A percentile compares a stretch with the other conserved stretches of the same genome.
Conservation (phyloP, 2,329 filamentous ascomycete species). For the Epichloe hybrida region DNA sequence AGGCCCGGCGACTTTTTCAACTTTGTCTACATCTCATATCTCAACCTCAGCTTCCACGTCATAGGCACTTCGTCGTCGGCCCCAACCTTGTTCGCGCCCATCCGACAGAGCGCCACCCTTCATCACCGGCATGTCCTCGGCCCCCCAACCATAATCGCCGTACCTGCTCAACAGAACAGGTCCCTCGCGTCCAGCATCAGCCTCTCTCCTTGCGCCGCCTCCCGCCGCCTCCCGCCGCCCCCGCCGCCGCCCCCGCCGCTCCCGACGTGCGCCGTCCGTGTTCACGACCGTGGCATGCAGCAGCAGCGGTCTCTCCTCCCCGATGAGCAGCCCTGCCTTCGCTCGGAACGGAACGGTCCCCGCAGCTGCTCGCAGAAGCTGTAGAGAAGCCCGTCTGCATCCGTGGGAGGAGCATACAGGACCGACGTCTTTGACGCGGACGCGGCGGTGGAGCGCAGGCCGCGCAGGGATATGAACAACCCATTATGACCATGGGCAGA, state of each 20-base stretch:
- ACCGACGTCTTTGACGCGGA: conserved; percentile 40
- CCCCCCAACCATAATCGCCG: conserved; percentile 62
- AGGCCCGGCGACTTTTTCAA: too few species aligned
- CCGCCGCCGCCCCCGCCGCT: conserved; percentile 9
- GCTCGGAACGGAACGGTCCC: conserved; percentile 30
- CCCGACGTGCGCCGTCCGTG: conserved; percentile 67
- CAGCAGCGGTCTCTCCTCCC: conserved; percentile 50
- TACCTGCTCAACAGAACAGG: conserved; percentile 48
- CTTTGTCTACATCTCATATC: neutral
- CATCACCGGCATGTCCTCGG: conserved; percentile 52
- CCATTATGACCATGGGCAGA: conserved; percentile 2
- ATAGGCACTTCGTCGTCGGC: conserved; percentile 37
- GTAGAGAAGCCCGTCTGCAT: conserved; percentile 36
- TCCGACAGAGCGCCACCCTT: conserved; percentile 66
- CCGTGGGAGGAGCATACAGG: conserved; percentile 49
- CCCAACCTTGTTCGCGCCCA: conserved; percentile 60
- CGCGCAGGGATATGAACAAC: conserved; percentile 34
- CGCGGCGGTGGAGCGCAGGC: conserved; percentile 48
- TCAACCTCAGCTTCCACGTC: conserved; percentile 37
- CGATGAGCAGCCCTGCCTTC: conserved; percentile 37
- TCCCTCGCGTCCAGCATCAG: conserved; percentile 40
- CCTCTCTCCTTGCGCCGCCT: conserved; percentile 23
- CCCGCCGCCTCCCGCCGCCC: neutral
- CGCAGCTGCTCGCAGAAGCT: conserved; percentile 45
- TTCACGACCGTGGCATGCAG: conserved; percentile 81